Percentiles rank a stretch among this genome's conserved stretches.
Evolutionary conservation across 2,329 filamentous ascomycete genomes (phyloP).

Genomic region (Colletotrichum scovillei): DNA sequence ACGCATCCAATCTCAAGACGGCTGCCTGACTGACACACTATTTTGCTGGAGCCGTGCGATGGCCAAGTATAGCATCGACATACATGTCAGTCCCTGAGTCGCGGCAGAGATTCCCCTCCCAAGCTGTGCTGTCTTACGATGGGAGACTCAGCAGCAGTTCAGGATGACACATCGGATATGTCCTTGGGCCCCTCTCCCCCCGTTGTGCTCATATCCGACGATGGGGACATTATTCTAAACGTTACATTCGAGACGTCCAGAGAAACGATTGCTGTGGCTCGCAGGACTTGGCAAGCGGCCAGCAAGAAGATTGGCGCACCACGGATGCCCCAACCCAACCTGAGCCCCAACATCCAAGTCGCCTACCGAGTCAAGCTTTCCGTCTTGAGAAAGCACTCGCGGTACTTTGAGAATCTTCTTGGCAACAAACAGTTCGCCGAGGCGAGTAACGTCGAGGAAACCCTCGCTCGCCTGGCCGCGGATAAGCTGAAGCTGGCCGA

Average conservation of each 20-base stretch:
- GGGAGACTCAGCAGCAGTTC: slow-evolving; percentile 39
- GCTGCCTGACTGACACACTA: background rate
- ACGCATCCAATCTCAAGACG: background rate
- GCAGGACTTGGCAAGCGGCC: slow-evolving; percentile 50
- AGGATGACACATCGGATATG: slow-evolving; percentile 38
- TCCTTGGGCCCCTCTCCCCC: slow-evolving; percentile 42
- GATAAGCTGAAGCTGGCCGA: slow-evolving; percentile 60
- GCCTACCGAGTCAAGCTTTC: slow-evolving; percentile 71
- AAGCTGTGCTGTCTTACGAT: slow-evolving; percentile 33
- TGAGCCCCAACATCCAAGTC: slow-evolving; percentile 52
- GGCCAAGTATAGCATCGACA: background rate
- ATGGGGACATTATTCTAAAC: slow-evolving; percentile 74
- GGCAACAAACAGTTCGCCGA: slow-evolving; percentile 73
- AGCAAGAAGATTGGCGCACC: slow-evolving; percentile 43
- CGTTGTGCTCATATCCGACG: slow-evolving; percentile 62
- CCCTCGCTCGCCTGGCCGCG: slow-evolving; percentile 61
- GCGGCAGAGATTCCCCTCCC: slow-evolving; percentile 7
- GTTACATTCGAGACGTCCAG: slow-evolving; percentile 72
- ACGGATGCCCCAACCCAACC: slow-evolving; percentile 42
- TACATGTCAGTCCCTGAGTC: slow-evolving; percentile 20
- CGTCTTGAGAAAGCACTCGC: slow-evolving; percentile 69
- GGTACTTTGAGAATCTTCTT: slow-evolving; percentile 77
- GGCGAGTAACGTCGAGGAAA: slow-evolving; percentile 63
- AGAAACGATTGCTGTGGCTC: slow-evolving; percentile 59
- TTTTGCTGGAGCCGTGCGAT: background rate